Base-by-base conservation (phyloP, 441 rosid species). In the Cnidoscolus chayamansa region DNA sequence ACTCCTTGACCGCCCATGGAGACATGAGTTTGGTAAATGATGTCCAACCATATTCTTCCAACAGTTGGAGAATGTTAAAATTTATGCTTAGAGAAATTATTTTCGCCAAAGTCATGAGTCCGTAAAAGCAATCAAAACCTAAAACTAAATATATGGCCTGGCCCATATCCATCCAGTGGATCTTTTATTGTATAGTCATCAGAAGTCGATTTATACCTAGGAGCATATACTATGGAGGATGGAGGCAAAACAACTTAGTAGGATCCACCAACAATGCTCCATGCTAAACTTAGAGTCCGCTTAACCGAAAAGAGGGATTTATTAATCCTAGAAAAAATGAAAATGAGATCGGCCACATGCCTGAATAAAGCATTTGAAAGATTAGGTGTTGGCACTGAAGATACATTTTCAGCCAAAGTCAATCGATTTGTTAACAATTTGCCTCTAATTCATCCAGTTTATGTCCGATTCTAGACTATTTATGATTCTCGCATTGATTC, bases 111-210 rank as follows among this genome's bases (percentile, higher is more conserved):
- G 31, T 54, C 1, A 32, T 3, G 6, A 10, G 49, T 67, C 43
- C 50, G 32, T 3, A 13, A 9, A 60, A 51, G 32, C 20, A 67
- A 74, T 19, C 11, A 1, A 4, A 20, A 2, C 40, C 40, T 35
- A 35, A 49, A 67, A 10, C 16, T 68, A 20, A 61, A 19, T 61
- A 66, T 62, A 67, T 79, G 84, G 83, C 87, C 67, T 82, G 94
- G 82, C 94, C 84, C 87, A 91, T 90, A 90, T 90, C 96, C 85
- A 89, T 90, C 96, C 90, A 85, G 80, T 62, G 76, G 65, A 68
- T 79, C 92, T 90, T 73, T 59, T 70, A 79, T 76, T 85, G 83
- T 85, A 86, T 81, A 77, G 93, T 89, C 95, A 89, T 87, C 94
- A 71, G 72, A 90, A 88, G 88, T 91, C 92, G 86, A 81, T 65